phyloP scores from a whole-genome alignment of 371 early-diverging fungal species.

The Encephalitozoon hellem region DNA sequence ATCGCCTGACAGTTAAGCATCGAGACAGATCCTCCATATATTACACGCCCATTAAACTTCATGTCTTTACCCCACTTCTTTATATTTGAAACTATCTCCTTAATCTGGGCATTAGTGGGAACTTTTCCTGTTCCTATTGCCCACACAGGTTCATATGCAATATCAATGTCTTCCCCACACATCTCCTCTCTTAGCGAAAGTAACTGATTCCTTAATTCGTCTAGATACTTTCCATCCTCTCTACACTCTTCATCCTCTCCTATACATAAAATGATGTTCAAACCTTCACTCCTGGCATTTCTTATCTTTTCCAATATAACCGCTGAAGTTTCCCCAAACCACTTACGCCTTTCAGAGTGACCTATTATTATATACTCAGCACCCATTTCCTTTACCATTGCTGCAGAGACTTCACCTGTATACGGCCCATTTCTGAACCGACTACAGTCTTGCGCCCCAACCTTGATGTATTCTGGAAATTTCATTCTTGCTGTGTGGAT shows the following conservation, averaged over 20 bases:
- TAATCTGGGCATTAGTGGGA: conserved; percentile 75
- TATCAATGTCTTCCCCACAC: conserved; percentile 67
- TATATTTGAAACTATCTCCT: conserved; percentile 36
- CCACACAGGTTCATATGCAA: conserved; percentile 99
- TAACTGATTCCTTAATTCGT: conserved; percentile 78
- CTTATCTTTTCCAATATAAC: conserved; percentile 75
- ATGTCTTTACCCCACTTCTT: conserved; percentile 21
- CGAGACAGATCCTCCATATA: conserved; percentile 88
- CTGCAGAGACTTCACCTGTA: conserved; percentile 92
- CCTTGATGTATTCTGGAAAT: conserved; percentile 66
- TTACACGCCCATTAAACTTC: conserved; percentile 66
- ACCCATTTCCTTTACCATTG: conserved; percentile 82
- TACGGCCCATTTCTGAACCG: conserved; percentile 73
- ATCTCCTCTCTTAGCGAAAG: conserved; percentile 65
- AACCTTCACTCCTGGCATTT: conserved; percentile 72
- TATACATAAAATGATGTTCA: conserved; percentile 85
- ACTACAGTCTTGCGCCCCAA: conserved; percentile 89
- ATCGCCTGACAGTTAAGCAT: conserved; percentile 70
- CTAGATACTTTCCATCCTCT: conserved; percentile 71
- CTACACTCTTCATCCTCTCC: conserved; percentile 91
- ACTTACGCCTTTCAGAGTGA: conserved; percentile 92
- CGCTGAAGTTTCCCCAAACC: conserved; percentile 70
- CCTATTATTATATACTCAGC: conserved; percentile 90
- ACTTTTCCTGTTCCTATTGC: conserved; percentile 97
- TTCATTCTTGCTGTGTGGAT: conserved; percentile 56